phyloP scores from a whole-genome alignment of 73 alveolate genomes.

The Symbiodinium natans region DNA sequence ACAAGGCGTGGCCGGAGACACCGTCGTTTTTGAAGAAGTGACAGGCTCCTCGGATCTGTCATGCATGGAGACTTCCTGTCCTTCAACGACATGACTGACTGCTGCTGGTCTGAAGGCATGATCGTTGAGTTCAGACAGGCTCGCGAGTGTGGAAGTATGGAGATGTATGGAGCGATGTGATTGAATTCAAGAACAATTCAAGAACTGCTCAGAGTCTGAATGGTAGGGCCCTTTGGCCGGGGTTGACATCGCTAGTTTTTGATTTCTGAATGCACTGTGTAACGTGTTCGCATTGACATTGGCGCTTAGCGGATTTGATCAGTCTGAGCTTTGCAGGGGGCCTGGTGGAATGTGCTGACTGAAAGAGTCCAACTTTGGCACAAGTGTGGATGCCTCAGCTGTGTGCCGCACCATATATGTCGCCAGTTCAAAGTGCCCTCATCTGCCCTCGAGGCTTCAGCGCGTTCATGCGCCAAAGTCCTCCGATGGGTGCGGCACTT shows the following conservation, averaged over 20 bases:
- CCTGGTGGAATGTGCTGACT: constrained; percentile 86
- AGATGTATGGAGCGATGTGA: background rate
- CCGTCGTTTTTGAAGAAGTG: constrained; percentile 89
- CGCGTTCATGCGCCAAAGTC: constrained; percentile 66
- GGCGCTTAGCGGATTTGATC: too few relatives aligned
- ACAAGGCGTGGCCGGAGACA: constrained; percentile 63
- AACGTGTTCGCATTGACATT: too few relatives aligned
- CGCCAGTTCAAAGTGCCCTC: background rate
- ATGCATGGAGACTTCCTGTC: background rate
- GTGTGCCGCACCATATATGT: too few relatives aligned
- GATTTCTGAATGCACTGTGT: too few relatives aligned
- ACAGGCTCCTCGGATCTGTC: constrained; percentile 17
- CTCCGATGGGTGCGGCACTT: background rate
- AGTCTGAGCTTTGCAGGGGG: constrained; percentile 26
- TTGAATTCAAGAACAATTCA: background rate
- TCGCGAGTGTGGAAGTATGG: background rate
- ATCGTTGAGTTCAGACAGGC: constrained; percentile 85
- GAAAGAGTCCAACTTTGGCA: constrained; percentile 84
- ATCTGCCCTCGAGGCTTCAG: background rate
- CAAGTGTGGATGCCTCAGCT: constrained; percentile 30
- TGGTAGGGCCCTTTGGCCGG: background rate
- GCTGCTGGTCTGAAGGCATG: constrained; percentile 20
- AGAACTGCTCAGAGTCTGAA: background rate
- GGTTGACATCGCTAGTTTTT: too few relatives aligned
- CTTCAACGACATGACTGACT: background rate